Conservation (phyloP, 345 rosid genomes). For the Geranium brycei region DNA sequence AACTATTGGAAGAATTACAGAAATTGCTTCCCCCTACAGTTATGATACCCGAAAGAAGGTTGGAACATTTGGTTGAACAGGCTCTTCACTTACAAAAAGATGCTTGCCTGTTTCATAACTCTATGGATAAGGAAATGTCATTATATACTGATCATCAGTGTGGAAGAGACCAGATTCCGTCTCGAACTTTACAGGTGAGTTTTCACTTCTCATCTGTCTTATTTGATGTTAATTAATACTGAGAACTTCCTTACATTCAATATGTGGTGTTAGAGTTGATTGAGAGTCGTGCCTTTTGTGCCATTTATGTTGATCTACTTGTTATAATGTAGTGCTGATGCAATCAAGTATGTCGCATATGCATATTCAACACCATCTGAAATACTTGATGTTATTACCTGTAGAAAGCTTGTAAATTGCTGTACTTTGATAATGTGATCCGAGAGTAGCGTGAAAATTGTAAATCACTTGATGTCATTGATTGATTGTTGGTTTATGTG, state of each 20-base stretch:
- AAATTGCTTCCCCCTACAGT: constrained; percentile 40
- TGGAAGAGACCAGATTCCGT: constrained; percentile 48
- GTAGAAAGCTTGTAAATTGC: too few relatives aligned
- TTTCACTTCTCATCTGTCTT: neutral
- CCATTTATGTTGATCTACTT: too few relatives aligned
- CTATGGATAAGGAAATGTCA: constrained; percentile 39
- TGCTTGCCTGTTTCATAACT: constrained; percentile 48
- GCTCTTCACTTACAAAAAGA: constrained; percentile 45
- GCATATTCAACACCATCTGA: too few relatives aligned
- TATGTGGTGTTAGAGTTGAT: neutral
- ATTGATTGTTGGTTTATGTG: too few relatives aligned
- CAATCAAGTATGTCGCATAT: too few relatives aligned
- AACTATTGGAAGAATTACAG: constrained; percentile 44
- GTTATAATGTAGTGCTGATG: too few relatives aligned
- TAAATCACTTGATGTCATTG: too few relatives aligned
- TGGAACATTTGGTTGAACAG: constrained; percentile 57
- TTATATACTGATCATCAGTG: constrained; percentile 56
- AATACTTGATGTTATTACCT: too few relatives aligned
- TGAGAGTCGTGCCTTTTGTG: neutral
- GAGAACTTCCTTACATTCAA: neutral
- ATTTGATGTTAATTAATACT: constrained; percentile 1
- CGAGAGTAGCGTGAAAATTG: too few relatives aligned
- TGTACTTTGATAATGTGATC: too few relatives aligned
- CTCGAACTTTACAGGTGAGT: constrained; percentile 50
- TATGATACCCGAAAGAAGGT: constrained; percentile 47